Evolutionary conservation across 495 filamentous ascomycete genomes (phyloP).

Genomic region (Penicillium nucicola): DNA sequence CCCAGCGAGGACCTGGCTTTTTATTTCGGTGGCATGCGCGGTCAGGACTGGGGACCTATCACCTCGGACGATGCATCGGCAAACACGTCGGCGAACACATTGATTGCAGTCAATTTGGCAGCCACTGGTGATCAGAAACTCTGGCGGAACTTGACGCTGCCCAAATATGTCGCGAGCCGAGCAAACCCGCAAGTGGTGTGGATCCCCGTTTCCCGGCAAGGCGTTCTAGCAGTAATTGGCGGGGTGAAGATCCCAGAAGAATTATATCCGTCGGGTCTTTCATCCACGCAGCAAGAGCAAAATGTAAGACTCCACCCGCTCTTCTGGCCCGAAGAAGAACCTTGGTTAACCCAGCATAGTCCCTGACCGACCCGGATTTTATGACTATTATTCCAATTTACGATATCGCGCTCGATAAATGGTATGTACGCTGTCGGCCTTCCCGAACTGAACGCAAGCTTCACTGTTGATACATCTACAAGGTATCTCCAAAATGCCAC

Average conservation of each 20-base stretch:
- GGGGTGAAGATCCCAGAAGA: constrained; percentile 54
- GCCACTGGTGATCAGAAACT: constrained; percentile 36
- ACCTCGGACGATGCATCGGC: constrained; percentile 29
- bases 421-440: neutral
- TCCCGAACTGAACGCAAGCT: neutral
- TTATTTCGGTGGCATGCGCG: constrained; percentile 62
- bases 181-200: constrained; percentile 62
- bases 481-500: constrained; percentile 55
- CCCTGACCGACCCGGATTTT: constrained; percentile 45
- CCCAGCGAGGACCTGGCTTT: constrained; percentile 69
- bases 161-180: constrained; percentile 46
- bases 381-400: constrained; percentile 64
- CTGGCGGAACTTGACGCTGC: constrained; percentile 55
- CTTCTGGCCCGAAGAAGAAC: constrained; percentile 20
- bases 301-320: constrained; percentile 12
- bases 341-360: neutral
- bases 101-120: constrained; percentile 59
- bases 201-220: constrained; percentile 59
- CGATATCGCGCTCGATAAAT: constrained; percentile 46
- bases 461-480: neutral
- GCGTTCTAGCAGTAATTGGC: constrained; percentile 62
- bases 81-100: constrained; percentile 26
- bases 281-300: neutral
- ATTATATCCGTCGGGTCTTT: constrained; percentile 4
- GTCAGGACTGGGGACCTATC: constrained; percentile 42